phyloP scores from a whole-genome alignment of 306 rosid genomes.

The Gynostemma pentaphyllum region DNA sequence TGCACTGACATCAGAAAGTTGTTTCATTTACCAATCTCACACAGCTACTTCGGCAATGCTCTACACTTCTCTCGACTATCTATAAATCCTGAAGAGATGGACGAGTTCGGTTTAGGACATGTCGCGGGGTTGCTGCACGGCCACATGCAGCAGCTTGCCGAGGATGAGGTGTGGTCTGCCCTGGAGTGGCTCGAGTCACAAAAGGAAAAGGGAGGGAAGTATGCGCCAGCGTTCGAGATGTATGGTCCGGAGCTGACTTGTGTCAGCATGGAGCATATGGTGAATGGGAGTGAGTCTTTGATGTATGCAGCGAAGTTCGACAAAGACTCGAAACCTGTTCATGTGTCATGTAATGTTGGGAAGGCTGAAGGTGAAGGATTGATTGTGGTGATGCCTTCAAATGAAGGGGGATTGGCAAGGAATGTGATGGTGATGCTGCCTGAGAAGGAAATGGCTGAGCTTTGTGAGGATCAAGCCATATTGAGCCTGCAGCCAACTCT shows the following conservation, averaged over 20 bases:
- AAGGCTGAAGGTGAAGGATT: slow-evolving; percentile 46
- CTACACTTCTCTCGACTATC: slow-evolving; percentile 33
- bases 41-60: slow-evolving; percentile 48
- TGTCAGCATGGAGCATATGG: slow-evolving; percentile 46
- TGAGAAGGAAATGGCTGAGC: slow-evolving; percentile 21
- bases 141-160: slow-evolving; percentile 17
- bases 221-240: slow-evolving; percentile 16
- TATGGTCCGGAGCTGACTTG: slow-evolving; percentile 49
- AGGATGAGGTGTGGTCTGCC: slow-evolving; percentile 17
- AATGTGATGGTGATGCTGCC: slow-evolving; percentile 39
- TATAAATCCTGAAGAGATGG: slow-evolving; percentile 2
- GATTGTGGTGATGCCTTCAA: slow-evolving; percentile 43
- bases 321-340: slow-evolving; percentile 22
- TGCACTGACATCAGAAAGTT: slow-evolving; percentile 34
- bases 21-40: slow-evolving; percentile 16
- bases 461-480: slow-evolving; percentile 31
- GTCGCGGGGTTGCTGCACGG: slow-evolving; percentile 21
- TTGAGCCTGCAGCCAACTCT: slow-evolving; percentile 20
- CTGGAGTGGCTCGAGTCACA: slow-evolving; percentile 32
- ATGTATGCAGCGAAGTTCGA: slow-evolving; percentile 28
- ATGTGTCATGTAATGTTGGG: slow-evolving; percentile 47
- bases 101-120: slow-evolving; percentile 10
- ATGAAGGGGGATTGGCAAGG: slow-evolving; percentile 42
- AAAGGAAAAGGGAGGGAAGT: slow-evolving; percentile 24
- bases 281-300: not conserved